A percentile compares a stretch with the other conserved stretches of the same genome.
Conservation (phyloP, 2,329 filamentous ascomycete genomes). For the Monosporascus sp. region DNA sequence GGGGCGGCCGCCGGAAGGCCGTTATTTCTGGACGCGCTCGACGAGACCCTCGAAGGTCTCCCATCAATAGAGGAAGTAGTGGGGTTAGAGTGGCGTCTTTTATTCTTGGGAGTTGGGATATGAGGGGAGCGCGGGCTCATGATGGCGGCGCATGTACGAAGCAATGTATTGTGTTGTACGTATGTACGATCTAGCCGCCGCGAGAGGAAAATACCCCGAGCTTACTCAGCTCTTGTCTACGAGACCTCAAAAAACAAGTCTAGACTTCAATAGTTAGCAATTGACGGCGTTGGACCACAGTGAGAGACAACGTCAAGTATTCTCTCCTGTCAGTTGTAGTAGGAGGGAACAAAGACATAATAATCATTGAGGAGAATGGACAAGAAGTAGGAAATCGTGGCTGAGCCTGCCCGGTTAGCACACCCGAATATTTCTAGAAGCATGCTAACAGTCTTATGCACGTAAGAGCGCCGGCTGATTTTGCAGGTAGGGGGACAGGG, state of each 20-base stretch:
- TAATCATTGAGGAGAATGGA: background rate
- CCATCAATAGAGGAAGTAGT: background rate
- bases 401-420: background rate
- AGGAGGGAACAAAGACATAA: too few species aligned
- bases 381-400: background rate
- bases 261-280: background rate
- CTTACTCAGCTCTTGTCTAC: background rate
- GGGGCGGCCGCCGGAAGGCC: background rate
- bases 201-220: background rate
- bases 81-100: background rate
- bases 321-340: background rate
- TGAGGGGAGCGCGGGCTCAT: background rate
- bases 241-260: background rate
- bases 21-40: background rate
- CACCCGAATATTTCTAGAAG: background rate
- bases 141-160: background rate
- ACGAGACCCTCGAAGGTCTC: background rate
- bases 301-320: background rate
- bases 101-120: background rate
- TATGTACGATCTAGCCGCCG: background rate
- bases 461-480: constrained; percentile 3
- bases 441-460: background rate
- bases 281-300: background rate
- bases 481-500: background rate
- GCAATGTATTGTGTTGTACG: background rate